A percentile compares a stretch with the other conserved stretches of the same genome.
Evolutionary conservation across 495 filamentous ascomycete genomes (phyloP).

Genomic region (Lophium mytilinum): DNA sequence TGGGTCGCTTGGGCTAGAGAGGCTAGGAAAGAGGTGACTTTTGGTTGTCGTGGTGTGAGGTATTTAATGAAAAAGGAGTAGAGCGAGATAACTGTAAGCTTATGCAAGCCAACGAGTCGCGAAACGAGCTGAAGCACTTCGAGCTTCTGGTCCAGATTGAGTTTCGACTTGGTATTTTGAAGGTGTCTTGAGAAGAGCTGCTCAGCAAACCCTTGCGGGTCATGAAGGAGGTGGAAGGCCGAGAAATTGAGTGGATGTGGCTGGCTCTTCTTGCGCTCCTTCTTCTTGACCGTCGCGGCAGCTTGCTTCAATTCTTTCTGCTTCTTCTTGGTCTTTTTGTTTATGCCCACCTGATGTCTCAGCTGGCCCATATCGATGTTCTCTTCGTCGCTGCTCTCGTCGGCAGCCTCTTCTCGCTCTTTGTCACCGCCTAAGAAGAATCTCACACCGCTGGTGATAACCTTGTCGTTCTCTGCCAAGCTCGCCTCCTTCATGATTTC

Average conservation of each 20-base stretch:
- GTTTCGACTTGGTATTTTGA: constrained; percentile 73
- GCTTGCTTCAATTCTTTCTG: constrained; percentile 70
- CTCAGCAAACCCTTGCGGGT: constrained; percentile 93
- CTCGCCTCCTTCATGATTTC: constrained; percentile 91
- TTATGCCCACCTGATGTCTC: constrained; percentile 78
- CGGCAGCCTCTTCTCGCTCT: constrained; percentile 83
- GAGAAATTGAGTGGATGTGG: constrained; percentile 92
- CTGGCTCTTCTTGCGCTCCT: constrained; percentile 79
- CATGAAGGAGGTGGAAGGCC: constrained; percentile 90
- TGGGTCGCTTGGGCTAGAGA: constrained; percentile 88
- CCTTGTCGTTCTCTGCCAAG: constrained; percentile 78
- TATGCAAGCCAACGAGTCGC: constrained; percentile 85
- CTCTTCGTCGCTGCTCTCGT: constrained; percentile 73
- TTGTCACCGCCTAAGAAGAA: constrained; percentile 96
- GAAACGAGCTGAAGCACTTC: constrained; percentile 81
- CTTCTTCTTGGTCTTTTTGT: constrained; percentile 92
- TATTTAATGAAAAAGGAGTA: constrained; percentile 83
- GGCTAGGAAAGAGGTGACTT: constrained; percentile 89
- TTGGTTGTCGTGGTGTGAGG: constrained; percentile 79
- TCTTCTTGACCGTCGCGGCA: constrained; percentile 62
- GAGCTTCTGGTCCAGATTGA: constrained; percentile 86
- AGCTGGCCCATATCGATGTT: constrained; percentile 69
- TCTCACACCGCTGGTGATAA: constrained; percentile 72
- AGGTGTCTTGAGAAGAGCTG: constrained; percentile 83
- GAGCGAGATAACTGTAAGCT: constrained; percentile 74